Conservation (phyloP, 257 asterid genomes). For the Knoxia roxburghii region DNA sequence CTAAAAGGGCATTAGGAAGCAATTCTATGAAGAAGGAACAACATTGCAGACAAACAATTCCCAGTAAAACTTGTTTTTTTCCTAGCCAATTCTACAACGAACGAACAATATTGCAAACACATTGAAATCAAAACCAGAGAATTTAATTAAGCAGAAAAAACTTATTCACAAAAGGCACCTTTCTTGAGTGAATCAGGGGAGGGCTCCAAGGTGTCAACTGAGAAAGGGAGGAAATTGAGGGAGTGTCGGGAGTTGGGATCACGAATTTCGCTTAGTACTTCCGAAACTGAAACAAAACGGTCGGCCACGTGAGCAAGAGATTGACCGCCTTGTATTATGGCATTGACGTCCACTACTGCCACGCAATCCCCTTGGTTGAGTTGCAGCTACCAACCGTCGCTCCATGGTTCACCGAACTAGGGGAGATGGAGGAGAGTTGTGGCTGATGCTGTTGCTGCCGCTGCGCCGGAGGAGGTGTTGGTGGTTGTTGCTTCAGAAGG, state of each 20-base stretch:
- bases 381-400: conserved; percentile 65
- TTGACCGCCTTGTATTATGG: conserved; percentile 78
- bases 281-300: conserved; percentile 76
- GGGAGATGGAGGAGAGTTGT: not conserved
- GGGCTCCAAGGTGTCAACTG: conserved; percentile 72
- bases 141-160: too few relatives aligned
- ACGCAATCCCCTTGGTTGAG: conserved; percentile 73
- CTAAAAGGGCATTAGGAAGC: not conserved
- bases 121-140: too few relatives aligned
- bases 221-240: conserved; percentile 73
- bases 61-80: not conserved
- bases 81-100: not conserved
- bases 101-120: too few relatives aligned
- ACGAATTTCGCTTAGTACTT: conserved; percentile 74
- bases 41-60: not conserved
- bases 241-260: conserved; percentile 87
- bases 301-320: conserved; percentile 56
- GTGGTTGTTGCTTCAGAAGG: conserved; percentile 48
- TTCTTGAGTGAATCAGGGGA: conserved; percentile 66
- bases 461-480: conserved; percentile 3
- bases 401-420: conserved; percentile 11
- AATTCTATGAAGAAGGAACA: not conserved
- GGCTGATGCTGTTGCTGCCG: too few relatives aligned
- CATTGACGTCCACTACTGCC: conserved; percentile 94
- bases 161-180: too few relatives aligned